Base-by-base conservation (phyloP, 139 green algal species). In the Protoeuglena noctilucae region DNA sequence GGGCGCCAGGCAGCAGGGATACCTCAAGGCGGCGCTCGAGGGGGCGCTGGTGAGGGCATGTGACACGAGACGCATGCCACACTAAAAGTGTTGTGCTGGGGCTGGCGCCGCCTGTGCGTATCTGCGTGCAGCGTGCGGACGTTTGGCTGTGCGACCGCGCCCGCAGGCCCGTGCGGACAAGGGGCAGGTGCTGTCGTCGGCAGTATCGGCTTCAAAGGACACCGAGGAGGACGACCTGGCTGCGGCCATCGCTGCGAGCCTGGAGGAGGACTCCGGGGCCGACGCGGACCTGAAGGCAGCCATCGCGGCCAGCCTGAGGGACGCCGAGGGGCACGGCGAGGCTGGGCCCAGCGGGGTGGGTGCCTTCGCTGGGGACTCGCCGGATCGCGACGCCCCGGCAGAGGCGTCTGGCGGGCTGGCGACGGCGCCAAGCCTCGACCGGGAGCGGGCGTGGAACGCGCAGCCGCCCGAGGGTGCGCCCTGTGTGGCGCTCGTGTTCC, bases 261-360 rank as follows among this genome's bases (percentile, higher is more conserved):
- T n/a, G n/a, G n/a, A n/a, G n/a, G n/a, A n/a, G n/a, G n/a, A n/a
- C n/a, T n/a, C n/a, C n/a, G n/a, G n/a, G n/a, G n/a, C n/a, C n/a
- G n/a, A n/a, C n/a, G n/a, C n/a, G n/a, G n/a, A n/a, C n/a, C n/a
- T n/a, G n/a, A n/a, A n/a, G n/a, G n/a, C n/a, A n/a, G n/a, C n/a
- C n/a, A n/a, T n/a, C n/a, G n/a, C n/a, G n/a, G n/a, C 68, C 51
- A 75, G 68, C 61, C 22, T 70, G 51, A 26, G 23, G 24, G 53
- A 68, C 9, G 1, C 18, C 1, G 40, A 53, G 22, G 28, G 17
- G 17, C 31, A 24, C 3, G 28, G 24, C 6, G 66, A 73, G 54
- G 61, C 66, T 4, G 53, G 48, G 58, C 40, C 43, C 9, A 56
- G 55, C 4, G 45, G 3, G 1, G 25, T 51, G 29, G 63, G 59